A percentile compares a stretch with the other conserved stretches of the same genome.
Evolutionary conservation across 2,329 filamentous ascomycete genomes (phyloP).

Genomic region (Stagonosporopsis chrysanthemi): DNA sequence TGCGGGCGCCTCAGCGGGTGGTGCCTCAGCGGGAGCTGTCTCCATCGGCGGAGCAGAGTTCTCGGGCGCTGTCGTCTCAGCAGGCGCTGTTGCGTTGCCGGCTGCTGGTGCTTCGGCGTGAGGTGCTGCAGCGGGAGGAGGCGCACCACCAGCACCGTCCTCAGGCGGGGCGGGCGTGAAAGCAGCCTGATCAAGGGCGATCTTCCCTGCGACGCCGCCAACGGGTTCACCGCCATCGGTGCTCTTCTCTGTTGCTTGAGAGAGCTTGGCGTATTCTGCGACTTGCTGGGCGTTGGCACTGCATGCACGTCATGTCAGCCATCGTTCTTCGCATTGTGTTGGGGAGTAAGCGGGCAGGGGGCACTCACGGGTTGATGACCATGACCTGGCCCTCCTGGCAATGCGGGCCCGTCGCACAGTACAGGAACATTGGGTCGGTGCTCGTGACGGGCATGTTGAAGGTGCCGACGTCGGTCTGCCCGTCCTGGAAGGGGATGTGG

Average conservation of each 20-base stretch:
- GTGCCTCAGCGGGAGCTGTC: conserved; percentile 11
- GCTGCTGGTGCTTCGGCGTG: not conserved
- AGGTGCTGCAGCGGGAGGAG: conserved; percentile 26
- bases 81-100: not conserved
- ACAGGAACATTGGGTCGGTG: conserved; percentile 42
- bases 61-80: conserved; percentile 6
- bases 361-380: conserved; percentile 35
- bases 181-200: conserved; percentile 35
- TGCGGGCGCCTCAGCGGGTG: conserved; percentile 4
- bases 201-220: conserved; percentile 32
- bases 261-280: conserved; percentile 37
- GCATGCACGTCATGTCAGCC: not conserved
- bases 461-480: conserved; percentile 40
- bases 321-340: not conserved
- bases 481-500: conserved; percentile 40
- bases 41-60: not conserved
- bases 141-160: conserved; percentile 21
- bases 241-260: conserved; percentile 32
- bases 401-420: conserved; percentile 43
- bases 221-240: conserved; percentile 32
- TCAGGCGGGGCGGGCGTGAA: conserved; percentile 36
- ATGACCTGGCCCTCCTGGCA: conserved; percentile 42
- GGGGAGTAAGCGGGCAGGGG: not conserved
- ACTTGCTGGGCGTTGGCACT: conserved; percentile 33
- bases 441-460: conserved; percentile 43